Conservation (phyloP, 208 protist species). For the Acanthamoeba quina region DNA sequence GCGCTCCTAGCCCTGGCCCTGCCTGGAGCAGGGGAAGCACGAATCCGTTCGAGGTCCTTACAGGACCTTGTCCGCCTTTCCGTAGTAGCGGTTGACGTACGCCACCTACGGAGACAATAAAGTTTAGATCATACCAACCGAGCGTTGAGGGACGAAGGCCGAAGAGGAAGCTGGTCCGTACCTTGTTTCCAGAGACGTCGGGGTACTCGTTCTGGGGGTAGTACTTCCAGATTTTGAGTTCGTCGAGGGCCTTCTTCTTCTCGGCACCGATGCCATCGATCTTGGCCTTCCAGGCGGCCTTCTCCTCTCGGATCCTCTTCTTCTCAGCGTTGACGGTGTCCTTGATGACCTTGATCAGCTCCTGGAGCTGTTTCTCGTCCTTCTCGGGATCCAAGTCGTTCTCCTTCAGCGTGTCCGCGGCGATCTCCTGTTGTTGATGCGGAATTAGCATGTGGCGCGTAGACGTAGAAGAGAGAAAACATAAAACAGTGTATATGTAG, state of each 20-base stretch:
- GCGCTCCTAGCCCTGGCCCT: slow-evolving; percentile 25
- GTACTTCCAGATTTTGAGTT: slow-evolving; percentile 81
- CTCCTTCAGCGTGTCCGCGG: slow-evolving; percentile 59
- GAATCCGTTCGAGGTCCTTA: not conserved
- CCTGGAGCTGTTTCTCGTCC: not conserved
- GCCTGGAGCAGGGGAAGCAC: not conserved
- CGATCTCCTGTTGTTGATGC: slow-evolving; percentile 26
- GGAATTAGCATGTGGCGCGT: too few relatives aligned
- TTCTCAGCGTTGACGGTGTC: slow-evolving; percentile 60
- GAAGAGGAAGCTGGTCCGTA: not conserved
- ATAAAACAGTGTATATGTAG: not conserved
- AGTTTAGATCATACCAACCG: not conserved
- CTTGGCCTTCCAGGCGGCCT: slow-evolving; percentile 11
- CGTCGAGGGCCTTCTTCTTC: slow-evolving; percentile 75
- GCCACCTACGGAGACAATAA: not conserved
- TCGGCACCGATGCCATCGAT: slow-evolving; percentile 61
- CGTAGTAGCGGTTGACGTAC: slow-evolving; percentile 82
- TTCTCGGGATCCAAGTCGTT: slow-evolving; percentile 66
- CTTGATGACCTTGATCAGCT: slow-evolving; percentile 59
- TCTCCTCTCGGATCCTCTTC: slow-evolving; percentile 60
- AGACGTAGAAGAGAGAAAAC: not conserved
- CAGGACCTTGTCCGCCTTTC: slow-evolving; percentile 78
- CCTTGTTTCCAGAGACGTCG: slow-evolving; percentile 70
- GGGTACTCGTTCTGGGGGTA: slow-evolving; percentile 76
- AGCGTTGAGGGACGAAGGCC: not conserved